Percentiles rank a stretch among this genome's conserved stretches.
These are phyloP conservation scores for Apiotrichum mycotoxinovorans DNA, from an alignment of 1,284 basidiomycete species.

Conservation along the genomic window DNA sequence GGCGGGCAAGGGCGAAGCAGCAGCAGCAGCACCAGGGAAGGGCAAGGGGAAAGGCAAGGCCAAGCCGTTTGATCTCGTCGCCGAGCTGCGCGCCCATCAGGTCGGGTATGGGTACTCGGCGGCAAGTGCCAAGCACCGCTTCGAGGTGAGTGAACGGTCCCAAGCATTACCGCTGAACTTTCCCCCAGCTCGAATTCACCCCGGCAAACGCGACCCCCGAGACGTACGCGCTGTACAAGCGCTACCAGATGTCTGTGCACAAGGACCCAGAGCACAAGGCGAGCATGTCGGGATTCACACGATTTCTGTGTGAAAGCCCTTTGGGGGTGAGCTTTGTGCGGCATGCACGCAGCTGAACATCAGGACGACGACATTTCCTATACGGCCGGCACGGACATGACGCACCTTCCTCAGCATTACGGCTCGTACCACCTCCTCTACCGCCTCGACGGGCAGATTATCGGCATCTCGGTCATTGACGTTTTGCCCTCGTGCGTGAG, in stretches of 20 bases:
- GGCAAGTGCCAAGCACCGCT: constrained; percentile 25
- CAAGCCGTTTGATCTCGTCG: constrained; percentile 30
- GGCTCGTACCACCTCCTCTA: constrained; percentile 85
- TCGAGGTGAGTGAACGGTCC: constrained; percentile 34
- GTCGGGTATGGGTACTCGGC: constrained; percentile 26
- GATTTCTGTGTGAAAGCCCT: constrained; percentile 77
- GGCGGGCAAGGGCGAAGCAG: neutral
- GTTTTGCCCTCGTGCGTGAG: constrained; percentile 86
- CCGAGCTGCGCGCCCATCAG: constrained; percentile 33
- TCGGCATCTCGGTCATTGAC: constrained; percentile 87
- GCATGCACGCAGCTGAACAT: neutral
- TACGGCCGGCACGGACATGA: constrained; percentile 25
- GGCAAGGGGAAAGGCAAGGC: constrained; percentile 31
- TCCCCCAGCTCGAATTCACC: constrained; percentile 63
- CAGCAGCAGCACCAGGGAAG: neutral
- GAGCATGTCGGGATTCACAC: constrained; percentile 58
- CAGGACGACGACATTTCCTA: constrained; percentile 15
- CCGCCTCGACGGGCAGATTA: constrained; percentile 70
- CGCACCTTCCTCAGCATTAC: constrained; percentile 65
- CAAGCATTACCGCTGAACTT: no score
- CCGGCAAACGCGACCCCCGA: constrained; percentile 70
- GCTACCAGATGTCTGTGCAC: constrained; percentile 75
- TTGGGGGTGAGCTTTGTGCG: constrained; percentile 57
- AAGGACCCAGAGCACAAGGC: constrained; percentile 58
- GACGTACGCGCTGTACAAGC: constrained; percentile 71